Conservation (phyloP, 2,329 filamentous ascomycete species). For the Aspergillus sp. region DNA sequence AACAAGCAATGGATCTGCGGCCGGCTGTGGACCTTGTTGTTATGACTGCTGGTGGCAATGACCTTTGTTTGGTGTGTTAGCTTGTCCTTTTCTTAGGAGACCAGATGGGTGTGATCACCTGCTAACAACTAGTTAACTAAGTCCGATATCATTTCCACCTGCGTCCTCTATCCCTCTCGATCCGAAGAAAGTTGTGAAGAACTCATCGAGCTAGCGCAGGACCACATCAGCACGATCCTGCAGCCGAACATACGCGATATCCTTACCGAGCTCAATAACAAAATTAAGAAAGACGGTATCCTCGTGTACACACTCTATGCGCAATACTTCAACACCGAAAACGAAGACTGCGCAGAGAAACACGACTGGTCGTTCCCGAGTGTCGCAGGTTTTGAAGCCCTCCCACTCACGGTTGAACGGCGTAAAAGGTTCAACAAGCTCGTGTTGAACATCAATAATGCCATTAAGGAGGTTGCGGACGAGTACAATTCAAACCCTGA, state of each 20-base stretch:
- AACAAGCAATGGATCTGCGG: conserved; percentile 21
- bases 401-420: neutral
- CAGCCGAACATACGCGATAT: neutral
- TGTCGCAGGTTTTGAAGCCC: neutral
- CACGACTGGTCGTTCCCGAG: conserved; percentile 5
- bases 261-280: neutral
- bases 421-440: conserved; percentile 6
- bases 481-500: neutral
- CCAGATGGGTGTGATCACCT: neutral
- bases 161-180: conserved; percentile 17
- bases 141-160: conserved; percentile 19
- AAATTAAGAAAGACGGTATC: conserved; percentile 1
- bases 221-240: neutral
- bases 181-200: conserved; percentile 13
- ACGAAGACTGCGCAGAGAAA: neutral
- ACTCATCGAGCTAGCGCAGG: neutral
- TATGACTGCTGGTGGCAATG: conserved; percentile 41
- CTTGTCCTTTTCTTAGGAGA: neutral
- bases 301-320: conserved; percentile 7
- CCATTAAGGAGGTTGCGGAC: neutral
- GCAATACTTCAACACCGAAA: conserved; percentile 6
- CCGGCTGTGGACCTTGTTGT: conserved; percentile 37
- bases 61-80: conserved; percentile 32
- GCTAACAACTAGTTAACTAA: neutral
- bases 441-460: neutral